phyloP scores from a whole-genome alignment of 73 alveolate species.

The Blepharisma japonicum region DNA sequence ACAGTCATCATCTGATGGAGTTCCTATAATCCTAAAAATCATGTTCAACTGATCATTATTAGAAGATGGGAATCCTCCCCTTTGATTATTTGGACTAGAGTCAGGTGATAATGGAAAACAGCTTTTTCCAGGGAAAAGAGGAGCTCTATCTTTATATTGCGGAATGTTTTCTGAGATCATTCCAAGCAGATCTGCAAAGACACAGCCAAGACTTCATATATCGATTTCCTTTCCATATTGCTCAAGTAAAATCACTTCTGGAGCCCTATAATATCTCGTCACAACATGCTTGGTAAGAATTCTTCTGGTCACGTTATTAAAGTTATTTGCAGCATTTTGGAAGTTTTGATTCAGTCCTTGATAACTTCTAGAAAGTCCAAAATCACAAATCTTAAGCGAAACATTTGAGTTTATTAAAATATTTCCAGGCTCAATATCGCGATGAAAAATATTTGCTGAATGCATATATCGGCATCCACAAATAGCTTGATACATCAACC shows the following conservation, averaged over 20 bases:
- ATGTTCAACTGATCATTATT: constrained; percentile 85
- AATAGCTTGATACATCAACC: constrained; percentile 74
- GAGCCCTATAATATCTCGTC: constrained; percentile 98
- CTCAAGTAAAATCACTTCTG: constrained; percentile 92
- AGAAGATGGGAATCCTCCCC: constrained; percentile 79
- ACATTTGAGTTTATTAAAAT: constrained; percentile 73
- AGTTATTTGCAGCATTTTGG: background rate
- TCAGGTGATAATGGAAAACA: constrained; percentile 94
- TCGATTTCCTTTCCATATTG: constrained; percentile 95
- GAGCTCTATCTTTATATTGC: constrained; percentile 86
- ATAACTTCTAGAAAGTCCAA: constrained; percentile 55
- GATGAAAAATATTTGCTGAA: constrained; percentile 83
- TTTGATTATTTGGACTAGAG: constrained; percentile 64
- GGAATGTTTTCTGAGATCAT: constrained; percentile 94
- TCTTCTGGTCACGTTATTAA: constrained; percentile 28
- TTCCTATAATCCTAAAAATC: constrained; percentile 84
- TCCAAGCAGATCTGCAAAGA: constrained; percentile 91
- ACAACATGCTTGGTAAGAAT: constrained; percentile 95
- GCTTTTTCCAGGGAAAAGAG: constrained; percentile 95
- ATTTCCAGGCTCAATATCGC: constrained; percentile 95
- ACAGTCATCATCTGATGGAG: constrained; percentile 70
- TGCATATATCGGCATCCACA: constrained; percentile 84
- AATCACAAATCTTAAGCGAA: constrained; percentile 46
- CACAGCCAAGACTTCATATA: constrained; percentile 95
- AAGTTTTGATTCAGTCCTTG: constrained; percentile 9